Evolutionary conservation across 2,329 filamentous ascomycete genomes (phyloP), one percentile per base, ranked within the genome.

Genomic region (Botryotinia calthae): DNA sequence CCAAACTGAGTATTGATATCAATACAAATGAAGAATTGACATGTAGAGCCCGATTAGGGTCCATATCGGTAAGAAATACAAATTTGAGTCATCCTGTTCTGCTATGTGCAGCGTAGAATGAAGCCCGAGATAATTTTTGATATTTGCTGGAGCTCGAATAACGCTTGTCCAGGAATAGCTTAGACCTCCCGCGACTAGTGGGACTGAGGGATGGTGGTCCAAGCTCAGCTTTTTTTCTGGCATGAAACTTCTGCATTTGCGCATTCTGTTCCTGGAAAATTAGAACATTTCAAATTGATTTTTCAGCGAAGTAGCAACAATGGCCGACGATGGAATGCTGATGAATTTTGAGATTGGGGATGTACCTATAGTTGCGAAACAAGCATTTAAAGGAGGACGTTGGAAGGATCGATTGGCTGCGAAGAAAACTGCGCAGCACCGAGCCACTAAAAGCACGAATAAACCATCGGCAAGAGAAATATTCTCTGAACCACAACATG

Each of bases 291-390:
- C n/a, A 63, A 31, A 64, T 34, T 69, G 48, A 72, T 54, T 63
- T 56, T 65, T 34, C 40, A 71, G 34, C 28, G 65, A 65, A 56
- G 18, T 62, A 74, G 74, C 75, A 78, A 73, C 58, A 69, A 98
- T 98, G 95, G 93, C 93, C 69, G 95, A 98, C 85, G 93, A 97
- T 90, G 94, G 94, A 77, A 92, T 99, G 89, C 88, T 98, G 73
- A 86, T 98, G 81, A 98, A 98, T 79, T 98, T 98, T 81, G 90
- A 94, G 78, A 85, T 97, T 73, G 87, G 89, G 42, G 90, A 93
- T 74, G 87, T 85, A 28, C 87, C 91, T 20, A 81, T 93, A 71
- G 87, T 90, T 74, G 84, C 87, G 71, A 89, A 86, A 77, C 83
- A 85, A 5, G 87, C 84, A 71, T 93, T 97, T 82, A 96, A 92